These are phyloP conservation scores for Sedum album DNA, from an alignment of 164 flowering plant genomes.

Conservation along the genomic window DNA sequence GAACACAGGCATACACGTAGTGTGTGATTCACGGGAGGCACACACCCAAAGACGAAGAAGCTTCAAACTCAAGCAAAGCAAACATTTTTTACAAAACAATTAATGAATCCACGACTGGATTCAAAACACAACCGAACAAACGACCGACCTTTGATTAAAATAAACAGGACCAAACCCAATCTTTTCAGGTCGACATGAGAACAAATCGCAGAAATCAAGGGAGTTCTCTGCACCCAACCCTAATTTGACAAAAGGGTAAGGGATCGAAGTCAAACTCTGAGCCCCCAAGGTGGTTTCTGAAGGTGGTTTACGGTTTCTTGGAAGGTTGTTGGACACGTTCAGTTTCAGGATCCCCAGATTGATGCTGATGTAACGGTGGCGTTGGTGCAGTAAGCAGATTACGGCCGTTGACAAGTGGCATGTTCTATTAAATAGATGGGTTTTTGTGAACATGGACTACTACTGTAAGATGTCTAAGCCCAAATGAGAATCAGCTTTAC, in stretches of 20 bases:
- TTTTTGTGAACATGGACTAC: no score
- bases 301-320: not conserved
- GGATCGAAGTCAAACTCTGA: not conserved
- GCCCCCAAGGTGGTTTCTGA: not conserved
- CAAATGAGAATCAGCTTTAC: no score
- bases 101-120: not conserved
- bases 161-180: not conserved
- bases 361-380: no score
- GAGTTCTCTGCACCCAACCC: not conserved
- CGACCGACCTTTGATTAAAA: not conserved
- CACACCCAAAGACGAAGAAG: not conserved
- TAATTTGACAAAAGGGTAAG: not conserved
- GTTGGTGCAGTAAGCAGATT: no score
- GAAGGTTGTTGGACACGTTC: no score
- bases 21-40: not conserved
- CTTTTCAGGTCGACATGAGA: not conserved
- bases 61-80: not conserved
- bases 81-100: not conserved
- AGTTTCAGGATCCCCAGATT: no score
- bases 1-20: not conserved
- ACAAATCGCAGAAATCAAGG: not conserved
- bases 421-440: no score
- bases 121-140: not conserved
- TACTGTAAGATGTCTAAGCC: no score
- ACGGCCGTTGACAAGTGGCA: no score